Percentiles rank a stretch among this genome's conserved stretches.
Evolutionary conservation across 2,329 filamentous ascomycete species (phyloP).

Genomic region (Myriosclerotinia duriaeana): DNA sequence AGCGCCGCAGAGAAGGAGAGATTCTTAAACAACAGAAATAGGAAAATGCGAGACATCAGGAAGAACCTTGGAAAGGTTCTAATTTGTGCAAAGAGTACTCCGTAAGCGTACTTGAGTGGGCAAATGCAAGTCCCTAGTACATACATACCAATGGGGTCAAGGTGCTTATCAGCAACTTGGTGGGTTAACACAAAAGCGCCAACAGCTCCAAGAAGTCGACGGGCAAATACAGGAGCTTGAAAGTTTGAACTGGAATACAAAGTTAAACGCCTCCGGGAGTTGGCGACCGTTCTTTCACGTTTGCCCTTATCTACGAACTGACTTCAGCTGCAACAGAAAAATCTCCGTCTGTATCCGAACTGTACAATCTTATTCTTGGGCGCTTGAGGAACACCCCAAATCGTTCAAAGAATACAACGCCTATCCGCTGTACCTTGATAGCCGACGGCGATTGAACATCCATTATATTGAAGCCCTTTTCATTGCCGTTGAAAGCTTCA

Average conservation of each 20-base stretch:
- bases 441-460: neutral
- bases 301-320: neutral
- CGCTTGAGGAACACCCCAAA: neutral
- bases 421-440: neutral
- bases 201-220: neutral
- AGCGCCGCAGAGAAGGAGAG: neutral
- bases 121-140: neutral
- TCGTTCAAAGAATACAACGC: neutral
- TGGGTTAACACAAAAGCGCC: too few species aligned
- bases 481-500: too few species aligned
- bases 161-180: too few species aligned
- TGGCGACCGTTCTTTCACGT: neutral
- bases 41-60: neutral
- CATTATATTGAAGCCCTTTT: neutral
- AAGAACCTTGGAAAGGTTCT: too few species aligned
- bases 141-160: too few species aligned
- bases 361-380: neutral
- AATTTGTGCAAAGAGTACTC: too few species aligned
- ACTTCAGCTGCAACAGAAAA: neutral
- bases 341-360: neutral
- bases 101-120: neutral
- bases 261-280: neutral
- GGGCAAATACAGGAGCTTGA: neutral
- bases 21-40: neutral
- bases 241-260: neutral